Base-by-base conservation (phyloP, 768 basidiomycete genomes). In the Asterophora parasitica region DNA sequence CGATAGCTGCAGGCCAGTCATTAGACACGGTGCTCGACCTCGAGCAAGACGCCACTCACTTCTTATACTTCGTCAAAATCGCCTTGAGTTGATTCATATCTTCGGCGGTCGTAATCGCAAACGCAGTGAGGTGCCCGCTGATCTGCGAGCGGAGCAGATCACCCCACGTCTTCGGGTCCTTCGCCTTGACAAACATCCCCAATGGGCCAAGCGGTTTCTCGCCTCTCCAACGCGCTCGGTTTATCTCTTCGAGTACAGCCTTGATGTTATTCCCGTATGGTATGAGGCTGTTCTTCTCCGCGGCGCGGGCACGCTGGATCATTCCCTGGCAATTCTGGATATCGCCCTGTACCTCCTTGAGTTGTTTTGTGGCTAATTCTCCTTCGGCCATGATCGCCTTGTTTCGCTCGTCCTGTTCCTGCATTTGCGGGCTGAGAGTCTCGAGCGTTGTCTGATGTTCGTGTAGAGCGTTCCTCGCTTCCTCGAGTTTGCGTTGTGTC, bases 181-280 rank as follows among this genome's bases (percentile, higher is more conserved):
- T 78, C 31, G 91, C 77, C 57, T 82, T 85, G 58, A 97, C 85
- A 60, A 80, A 76, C 41, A 77, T 52, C 0, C 95, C 95, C 19
- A 97, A 69, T 0, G 95, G 95, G 0, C 90, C 90, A 28, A 89
- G 63, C 0, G 88, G 88, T 15, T 58, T 59, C 38, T 81, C 74
- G 3, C 89, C 89, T 20, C 68, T 51, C 91, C 90, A 92, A 4
- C 47, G 66, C 61, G 65, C 68, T 23, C 56, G 58, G 36, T 65
- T 61, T 45, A 93, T 81, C 33, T 64, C 68, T 8, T 72, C 71
- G 36, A 88, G 57, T 7, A 91, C 73, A 0, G 56, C 56, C 50
- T 80, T 77, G 60, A 89, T 82, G 38, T 81, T 71, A 27, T 59
- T 63, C 2, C 88, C 88, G 53, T 81, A 90, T 2, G 81, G 73